A percentile compares a stretch with the other conserved stretches of the same genome.
phyloP scores from a whole-genome alignment of 2,329 filamentous ascomycete species.

The Diaporthe nobilis region DNA sequence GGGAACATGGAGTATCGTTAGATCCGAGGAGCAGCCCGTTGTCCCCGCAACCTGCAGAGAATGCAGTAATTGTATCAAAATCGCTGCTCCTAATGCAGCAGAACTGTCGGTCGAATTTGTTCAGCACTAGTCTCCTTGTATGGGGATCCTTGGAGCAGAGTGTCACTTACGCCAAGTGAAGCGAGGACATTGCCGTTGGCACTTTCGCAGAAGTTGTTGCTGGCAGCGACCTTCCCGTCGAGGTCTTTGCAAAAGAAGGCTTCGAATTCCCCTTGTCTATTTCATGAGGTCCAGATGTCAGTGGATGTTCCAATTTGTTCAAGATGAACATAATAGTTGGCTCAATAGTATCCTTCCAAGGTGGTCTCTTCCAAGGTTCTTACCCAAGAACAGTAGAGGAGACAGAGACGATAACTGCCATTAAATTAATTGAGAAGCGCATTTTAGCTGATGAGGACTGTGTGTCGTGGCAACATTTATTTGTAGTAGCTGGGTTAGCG shows the following conservation, averaged over 20 bases:
- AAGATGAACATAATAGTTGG: too few relatives aligned
- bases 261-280: background rate
- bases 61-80: background rate
- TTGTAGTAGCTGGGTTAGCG: background rate
- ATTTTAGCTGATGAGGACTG: background rate
- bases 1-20: background rate
- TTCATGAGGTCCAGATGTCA: background rate
- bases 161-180: background rate
- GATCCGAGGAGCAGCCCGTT: background rate
- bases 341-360: background rate
- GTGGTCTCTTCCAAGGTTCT: background rate
- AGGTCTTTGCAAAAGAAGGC: constrained; percentile 8
- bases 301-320: background rate
- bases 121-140: background rate
- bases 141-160: background rate
- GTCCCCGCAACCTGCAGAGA: constrained; percentile 9
- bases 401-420: background rate
- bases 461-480: background rate
- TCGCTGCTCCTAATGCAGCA: constrained; percentile 19
- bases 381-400: background rate
- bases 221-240: constrained; percentile 5
- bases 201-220: constrained; percentile 15
- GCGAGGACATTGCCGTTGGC: constrained; percentile 14
- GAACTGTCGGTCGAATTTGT: background rate
- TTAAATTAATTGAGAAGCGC: background rate